phyloP scores from a whole-genome alignment of 1,139 yeast genomes.

The Candida sanyaensis region DNA sequence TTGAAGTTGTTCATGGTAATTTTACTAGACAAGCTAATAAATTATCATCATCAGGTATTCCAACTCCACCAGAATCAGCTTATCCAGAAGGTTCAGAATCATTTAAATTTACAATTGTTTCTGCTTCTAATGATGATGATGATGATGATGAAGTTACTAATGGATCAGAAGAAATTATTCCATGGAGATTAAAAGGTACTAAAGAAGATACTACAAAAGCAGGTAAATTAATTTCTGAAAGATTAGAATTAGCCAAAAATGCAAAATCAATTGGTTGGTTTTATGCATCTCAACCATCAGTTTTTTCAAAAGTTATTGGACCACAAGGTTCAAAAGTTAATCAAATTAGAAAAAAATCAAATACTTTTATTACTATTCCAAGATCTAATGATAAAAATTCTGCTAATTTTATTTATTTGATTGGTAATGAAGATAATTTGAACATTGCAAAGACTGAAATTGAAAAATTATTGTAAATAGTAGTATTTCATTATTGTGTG shows the following conservation, averaged over 20 bases:
- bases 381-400: constrained; percentile 47
- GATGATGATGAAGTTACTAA: no score
- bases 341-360: constrained; percentile 59
- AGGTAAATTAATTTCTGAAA: constrained; percentile 33
- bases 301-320: constrained; percentile 68
- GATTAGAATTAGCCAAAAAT: constrained; percentile 35
- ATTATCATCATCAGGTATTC: constrained; percentile 43
- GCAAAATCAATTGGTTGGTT: constrained; percentile 41
- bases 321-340: constrained; percentile 73
- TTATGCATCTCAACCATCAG: constrained; percentile 33
- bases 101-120: constrained; percentile 34
- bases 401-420: constrained; percentile 28
- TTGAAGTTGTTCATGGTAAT: constrained; percentile 67
- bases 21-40: constrained; percentile 50
- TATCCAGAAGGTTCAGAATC: constrained; percentile 41
- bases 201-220: constrained; percentile 42
- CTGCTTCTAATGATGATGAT: constrained; percentile 29
- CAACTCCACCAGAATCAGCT: constrained; percentile 52
- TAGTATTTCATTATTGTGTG: no score
- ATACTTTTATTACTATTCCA: constrained; percentile 66
- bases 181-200: constrained; percentile 65
- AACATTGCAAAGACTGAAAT: constrained; percentile 29
- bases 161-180: constrained; percentile 36
- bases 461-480: constrained; percentile 17
- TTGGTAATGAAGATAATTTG: constrained; percentile 35